phyloP scores from a whole-genome alignment of 805 yeast species.

The Candida railenensis region DNA sequence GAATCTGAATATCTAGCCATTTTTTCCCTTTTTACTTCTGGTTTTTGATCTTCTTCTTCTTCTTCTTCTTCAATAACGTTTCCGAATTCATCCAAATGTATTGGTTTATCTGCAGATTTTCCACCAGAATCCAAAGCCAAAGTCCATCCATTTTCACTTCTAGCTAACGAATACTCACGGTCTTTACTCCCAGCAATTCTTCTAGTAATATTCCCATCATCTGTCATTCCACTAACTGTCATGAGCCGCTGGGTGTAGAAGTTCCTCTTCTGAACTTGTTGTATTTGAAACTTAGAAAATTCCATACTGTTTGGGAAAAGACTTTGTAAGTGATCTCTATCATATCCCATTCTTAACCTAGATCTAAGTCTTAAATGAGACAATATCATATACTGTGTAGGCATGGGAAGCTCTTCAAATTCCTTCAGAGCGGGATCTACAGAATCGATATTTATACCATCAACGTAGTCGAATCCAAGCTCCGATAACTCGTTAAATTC shows the following conservation, averaged over 20 bases:
- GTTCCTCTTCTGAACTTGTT: slow-evolving; percentile 89
- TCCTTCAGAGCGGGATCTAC: slow-evolving; percentile 84
- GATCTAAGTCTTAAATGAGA: slow-evolving; percentile 82
- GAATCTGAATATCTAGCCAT: slow-evolving; percentile 4
- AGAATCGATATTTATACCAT: slow-evolving; percentile 64
- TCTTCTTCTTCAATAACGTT: slow-evolving; percentile 12
- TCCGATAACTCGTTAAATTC: slow-evolving; percentile 64
- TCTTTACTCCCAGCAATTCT: slow-evolving; percentile 85
- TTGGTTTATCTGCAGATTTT: slow-evolving; percentile 43
- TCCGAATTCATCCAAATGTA: slow-evolving; percentile 47
- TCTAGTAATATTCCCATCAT: slow-evolving; percentile 45
- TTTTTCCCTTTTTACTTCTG: background rate
- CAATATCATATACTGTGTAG: slow-evolving; percentile 84
- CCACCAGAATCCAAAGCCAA: slow-evolving; percentile 54
- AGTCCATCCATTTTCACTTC: slow-evolving; percentile 83
- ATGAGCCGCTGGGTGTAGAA: slow-evolving; percentile 84
- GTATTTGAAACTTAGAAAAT: slow-evolving; percentile 88
- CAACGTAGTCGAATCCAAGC: slow-evolving; percentile 53
- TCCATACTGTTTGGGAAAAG: slow-evolving; percentile 85
- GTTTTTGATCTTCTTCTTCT: slow-evolving; percentile 2
- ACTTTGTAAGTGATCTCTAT: slow-evolving; percentile 80
- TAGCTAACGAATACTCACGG: slow-evolving; percentile 68
- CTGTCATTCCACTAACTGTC: slow-evolving; percentile 80
- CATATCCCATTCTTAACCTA: slow-evolving; percentile 90
- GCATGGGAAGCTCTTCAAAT: slow-evolving; percentile 72